Conservation (phyloP, 495 filamentous ascomycete species). For the Lasiosphaeria ovina region DNA sequence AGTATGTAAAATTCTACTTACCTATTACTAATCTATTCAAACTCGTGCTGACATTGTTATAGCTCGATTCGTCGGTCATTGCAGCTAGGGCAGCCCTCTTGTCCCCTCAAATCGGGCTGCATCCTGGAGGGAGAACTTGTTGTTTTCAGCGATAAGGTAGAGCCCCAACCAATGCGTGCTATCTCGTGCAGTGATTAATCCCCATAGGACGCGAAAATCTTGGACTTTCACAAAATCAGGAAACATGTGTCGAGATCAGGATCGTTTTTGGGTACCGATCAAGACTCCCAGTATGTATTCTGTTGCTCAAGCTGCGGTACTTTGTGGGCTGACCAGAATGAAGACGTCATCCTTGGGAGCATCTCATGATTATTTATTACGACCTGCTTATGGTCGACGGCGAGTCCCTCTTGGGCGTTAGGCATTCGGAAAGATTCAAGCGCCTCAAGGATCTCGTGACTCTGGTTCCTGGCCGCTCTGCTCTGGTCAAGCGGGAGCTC, state of each 20-base stretch:
- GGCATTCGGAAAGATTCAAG: slow-evolving; percentile 59
- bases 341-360: slow-evolving; percentile 65
- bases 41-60: slow-evolving; percentile 9
- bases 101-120: slow-evolving; percentile 59
- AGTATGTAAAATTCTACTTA: slow-evolving; percentile 32
- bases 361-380: slow-evolving; percentile 82
- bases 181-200: slow-evolving; percentile 7
- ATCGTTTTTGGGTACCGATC: slow-evolving; percentile 60
- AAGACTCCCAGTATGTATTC: slow-evolving; percentile 62
- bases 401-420: slow-evolving; percentile 57
- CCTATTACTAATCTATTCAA: neutral
- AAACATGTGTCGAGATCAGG: slow-evolving; percentile 77
- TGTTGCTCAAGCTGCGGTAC: neutral
- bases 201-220: slow-evolving; percentile 46
- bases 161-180: neutral
- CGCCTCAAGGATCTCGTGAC: slow-evolving; percentile 58
- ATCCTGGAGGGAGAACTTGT: slow-evolving; percentile 83
- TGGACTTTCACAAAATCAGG: slow-evolving; percentile 75
- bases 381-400: slow-evolving; percentile 74
- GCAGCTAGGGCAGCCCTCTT: slow-evolving; percentile 52
- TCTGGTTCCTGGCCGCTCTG: slow-evolving; percentile 55
- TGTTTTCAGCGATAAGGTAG: slow-evolving; percentile 65
- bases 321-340: neutral
- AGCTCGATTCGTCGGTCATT: slow-evolving; percentile 56
- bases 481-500: slow-evolving; percentile 57